Percentiles rank a stretch among this genome's conserved stretches.
phyloP scores from a whole-genome alignment of 108 stramenopile species.

The Schizochytrium sp. region DNA sequence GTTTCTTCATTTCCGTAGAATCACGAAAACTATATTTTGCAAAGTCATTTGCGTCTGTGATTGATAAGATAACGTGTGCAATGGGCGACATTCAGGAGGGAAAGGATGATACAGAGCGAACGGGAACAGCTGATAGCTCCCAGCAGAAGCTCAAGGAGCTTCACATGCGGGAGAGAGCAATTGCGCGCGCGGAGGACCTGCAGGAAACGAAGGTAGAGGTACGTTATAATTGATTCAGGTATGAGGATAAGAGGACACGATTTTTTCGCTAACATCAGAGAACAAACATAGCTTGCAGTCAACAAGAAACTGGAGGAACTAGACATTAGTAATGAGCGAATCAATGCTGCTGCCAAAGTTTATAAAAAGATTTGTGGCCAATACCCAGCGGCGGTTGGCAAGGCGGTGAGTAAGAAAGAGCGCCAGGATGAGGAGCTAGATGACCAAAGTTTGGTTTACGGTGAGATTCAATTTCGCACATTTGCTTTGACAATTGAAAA shows the following conservation, averaged over 20 bases:
- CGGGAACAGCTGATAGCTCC: not conserved
- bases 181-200: conserved; percentile 26
- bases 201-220: conserved; percentile 37
- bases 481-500: conserved; percentile 70
- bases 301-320: not conserved
- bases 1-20: too few relatives aligned
- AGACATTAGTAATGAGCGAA: not conserved
- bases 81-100: not conserved
- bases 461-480: conserved; percentile 74
- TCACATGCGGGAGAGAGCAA: conserved; percentile 54
- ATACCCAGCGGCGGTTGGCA: conserved; percentile 69
- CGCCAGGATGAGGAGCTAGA: conserved; percentile 68
- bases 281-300: not conserved
- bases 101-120: not conserved
- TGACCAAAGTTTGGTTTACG: conserved; percentile 69
- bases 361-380: conserved; percentile 66
- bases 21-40: too few relatives aligned
- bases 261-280: not conserved
- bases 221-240: not conserved
- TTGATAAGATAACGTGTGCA: not conserved
- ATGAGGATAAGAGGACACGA: not conserved
- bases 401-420: conserved; percentile 73
- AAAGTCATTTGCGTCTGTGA: too few relatives aligned
- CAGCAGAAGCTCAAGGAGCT: conserved; percentile 20
- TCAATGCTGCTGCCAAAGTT: not conserved